Conservation (phyloP, 257 asterid genomes). For the Lithospermum erythrorhizon region DNA sequence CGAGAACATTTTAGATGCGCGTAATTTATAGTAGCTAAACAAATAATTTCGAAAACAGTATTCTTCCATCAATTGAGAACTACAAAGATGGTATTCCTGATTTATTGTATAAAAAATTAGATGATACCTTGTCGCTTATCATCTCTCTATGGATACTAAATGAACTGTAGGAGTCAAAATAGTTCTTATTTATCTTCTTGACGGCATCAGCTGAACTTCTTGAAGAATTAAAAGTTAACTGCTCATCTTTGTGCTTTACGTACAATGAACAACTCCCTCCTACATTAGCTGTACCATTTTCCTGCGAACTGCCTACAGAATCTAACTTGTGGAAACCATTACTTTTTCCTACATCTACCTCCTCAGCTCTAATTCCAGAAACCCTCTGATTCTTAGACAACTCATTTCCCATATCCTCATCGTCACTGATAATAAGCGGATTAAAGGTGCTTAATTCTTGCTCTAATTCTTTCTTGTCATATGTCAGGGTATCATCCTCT, state of each 20-base stretch:
- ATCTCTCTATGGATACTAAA: conserved; percentile 90
- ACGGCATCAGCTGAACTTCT: conserved; percentile 32
- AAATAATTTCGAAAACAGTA: background rate
- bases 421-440: conserved; percentile 31
- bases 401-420: conserved; percentile 19
- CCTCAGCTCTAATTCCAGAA: conserved; percentile 27
- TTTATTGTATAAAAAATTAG: background rate
- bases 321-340: conserved; percentile 17
- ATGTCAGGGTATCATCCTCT: conserved; percentile 27
- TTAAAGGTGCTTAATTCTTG: conserved; percentile 37
- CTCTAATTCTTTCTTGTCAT: conserved; percentile 34
- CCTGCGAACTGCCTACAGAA: conserved; percentile 11
- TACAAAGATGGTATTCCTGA: background rate
- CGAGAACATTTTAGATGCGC: conserved; percentile 1
- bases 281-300: conserved; percentile 10
- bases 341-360: conserved; percentile 17
- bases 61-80: background rate
- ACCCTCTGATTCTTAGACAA: conserved; percentile 17
- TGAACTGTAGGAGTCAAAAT: conserved; percentile 81
- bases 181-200: conserved; percentile 41
- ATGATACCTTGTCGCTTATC: conserved; percentile 90
- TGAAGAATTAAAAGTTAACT: conserved; percentile 14
- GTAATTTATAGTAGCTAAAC: too few species aligned
- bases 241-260: conserved; percentile 12
- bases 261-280: background rate